Evolutionary conservation across 345 rosid genomes (phyloP).

Genomic region (Eutrema heterophyllum): DNA sequence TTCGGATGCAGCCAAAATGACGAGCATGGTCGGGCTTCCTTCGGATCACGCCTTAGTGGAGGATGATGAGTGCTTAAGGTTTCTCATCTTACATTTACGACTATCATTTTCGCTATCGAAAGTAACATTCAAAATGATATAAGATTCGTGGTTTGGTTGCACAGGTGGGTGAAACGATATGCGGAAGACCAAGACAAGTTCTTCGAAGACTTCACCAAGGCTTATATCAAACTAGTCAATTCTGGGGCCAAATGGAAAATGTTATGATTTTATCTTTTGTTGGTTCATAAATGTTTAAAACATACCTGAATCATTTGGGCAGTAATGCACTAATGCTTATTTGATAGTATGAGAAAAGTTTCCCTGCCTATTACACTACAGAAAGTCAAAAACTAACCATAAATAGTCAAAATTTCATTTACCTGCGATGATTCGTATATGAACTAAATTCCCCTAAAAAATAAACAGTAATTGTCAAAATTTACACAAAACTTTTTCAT

Average conservation of each 20-base stretch:
- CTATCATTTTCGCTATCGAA: too few species aligned
- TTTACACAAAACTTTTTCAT: background rate
- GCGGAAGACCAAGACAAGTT: conserved; percentile 60
- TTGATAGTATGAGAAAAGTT: background rate
- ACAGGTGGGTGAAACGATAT: conserved; percentile 75
- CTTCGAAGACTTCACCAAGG: conserved; percentile 72
- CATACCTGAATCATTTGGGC: background rate
- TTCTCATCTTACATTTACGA: background rate
- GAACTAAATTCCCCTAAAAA: background rate
- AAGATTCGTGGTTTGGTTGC: background rate
- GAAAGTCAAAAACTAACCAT: too few species aligned
- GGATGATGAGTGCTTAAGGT: conserved; percentile 87
- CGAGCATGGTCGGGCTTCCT: conserved; percentile 88
- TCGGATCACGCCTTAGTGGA: conserved; percentile 81
- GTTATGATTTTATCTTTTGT: conserved; percentile 24
- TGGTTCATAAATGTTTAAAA: background rate
- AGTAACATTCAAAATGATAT: background rate
- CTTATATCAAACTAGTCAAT: conserved; percentile 72
- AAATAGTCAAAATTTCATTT: background rate
- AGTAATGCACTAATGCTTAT: background rate
- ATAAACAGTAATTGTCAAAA: background rate
- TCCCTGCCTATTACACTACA: background rate
- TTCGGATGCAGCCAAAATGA: conserved; percentile 54
- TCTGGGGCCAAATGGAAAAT: conserved; percentile 72
- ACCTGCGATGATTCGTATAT: background rate